Evolutionary conservation across 1,139 yeast species (phyloP).

Genomic region (Pichia sp.): DNA sequence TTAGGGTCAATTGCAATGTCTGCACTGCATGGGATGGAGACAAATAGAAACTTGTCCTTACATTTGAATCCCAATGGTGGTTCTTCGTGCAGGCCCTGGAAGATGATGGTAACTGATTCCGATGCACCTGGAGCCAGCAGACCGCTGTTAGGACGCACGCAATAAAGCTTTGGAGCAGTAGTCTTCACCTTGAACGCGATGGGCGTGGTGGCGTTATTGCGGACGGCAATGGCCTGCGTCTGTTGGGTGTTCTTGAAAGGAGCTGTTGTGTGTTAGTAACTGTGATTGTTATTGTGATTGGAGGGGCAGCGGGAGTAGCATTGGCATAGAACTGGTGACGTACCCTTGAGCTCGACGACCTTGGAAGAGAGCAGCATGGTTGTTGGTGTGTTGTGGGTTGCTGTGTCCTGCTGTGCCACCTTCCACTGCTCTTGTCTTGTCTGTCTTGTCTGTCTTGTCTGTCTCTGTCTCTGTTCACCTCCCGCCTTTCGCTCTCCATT

Average conservation of each 20-base stretch:
- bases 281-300: neutral
- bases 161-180: slow-evolving; percentile 90
- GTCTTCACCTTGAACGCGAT: slow-evolving; percentile 95
- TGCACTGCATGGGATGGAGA: slow-evolving; percentile 66
- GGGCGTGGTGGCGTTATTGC: slow-evolving; percentile 47
- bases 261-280: slow-evolving; percentile 24
- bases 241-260: slow-evolving; percentile 64
- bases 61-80: slow-evolving; percentile 70
- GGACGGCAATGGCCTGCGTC: slow-evolving; percentile 60
- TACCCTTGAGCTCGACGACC: slow-evolving; percentile 67
- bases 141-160: slow-evolving; percentile 94
- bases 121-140: slow-evolving; percentile 68
- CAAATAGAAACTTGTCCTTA: slow-evolving; percentile 88
- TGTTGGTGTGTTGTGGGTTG: no score
- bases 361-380: slow-evolving; percentile 56
- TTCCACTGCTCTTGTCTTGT: no score
- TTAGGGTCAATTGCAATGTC: slow-evolving; percentile 41
- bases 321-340: slow-evolving; percentile 28
- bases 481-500: no score
- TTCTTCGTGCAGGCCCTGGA: slow-evolving; percentile 75
- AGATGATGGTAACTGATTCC: slow-evolving; percentile 70
- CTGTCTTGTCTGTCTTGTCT: no score
- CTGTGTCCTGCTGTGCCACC: neutral
- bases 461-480: no score
- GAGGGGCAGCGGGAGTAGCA: neutral